These are phyloP conservation scores for Puccinellia tenuiflora DNA, from an alignment of 176 grass and related monocot genomes.

Conservation along the genomic window DNA sequence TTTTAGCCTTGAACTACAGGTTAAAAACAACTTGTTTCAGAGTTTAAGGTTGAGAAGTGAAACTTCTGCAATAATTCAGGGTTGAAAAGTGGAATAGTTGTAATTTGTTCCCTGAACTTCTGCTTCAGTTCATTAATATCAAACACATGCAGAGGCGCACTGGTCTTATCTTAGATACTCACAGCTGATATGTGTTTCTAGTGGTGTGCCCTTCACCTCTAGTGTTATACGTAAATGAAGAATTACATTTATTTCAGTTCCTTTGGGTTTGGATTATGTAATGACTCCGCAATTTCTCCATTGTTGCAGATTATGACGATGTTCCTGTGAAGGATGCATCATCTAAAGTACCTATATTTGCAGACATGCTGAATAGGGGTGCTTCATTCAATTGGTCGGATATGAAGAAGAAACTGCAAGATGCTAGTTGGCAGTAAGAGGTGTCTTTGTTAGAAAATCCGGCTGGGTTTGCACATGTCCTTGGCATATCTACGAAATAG, in stretches of 20 bases:
- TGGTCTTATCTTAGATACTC: slow-evolving; percentile 3
- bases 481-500: slow-evolving; percentile 6
- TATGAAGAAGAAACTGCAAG: slow-evolving; percentile 80
- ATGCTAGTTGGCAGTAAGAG: slow-evolving; percentile 59
- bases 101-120: not conserved
- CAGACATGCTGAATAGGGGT: slow-evolving; percentile 60
- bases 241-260: not conserved
- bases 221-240: not conserved
- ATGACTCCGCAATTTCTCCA: not conserved
- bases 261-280: not conserved
- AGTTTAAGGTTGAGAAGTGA: not conserved
- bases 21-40: no score
- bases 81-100: not conserved
- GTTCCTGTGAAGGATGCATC: slow-evolving; percentile 28
- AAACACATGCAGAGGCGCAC: not conserved
- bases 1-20: not conserved
- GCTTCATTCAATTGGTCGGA: slow-evolving; percentile 62
- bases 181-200: not conserved
- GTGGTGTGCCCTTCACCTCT: not conserved
- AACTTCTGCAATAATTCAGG: not conserved
- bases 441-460: slow-evolving; percentile 13
- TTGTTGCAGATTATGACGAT: slow-evolving; percentile 81
- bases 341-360: slow-evolving; percentile 47
- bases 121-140: not conserved
- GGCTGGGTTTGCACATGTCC: slow-evolving; percentile 14